phyloP scores from a whole-genome alignment of 805 yeast genomes.

The Candida qinlingensis region DNA sequence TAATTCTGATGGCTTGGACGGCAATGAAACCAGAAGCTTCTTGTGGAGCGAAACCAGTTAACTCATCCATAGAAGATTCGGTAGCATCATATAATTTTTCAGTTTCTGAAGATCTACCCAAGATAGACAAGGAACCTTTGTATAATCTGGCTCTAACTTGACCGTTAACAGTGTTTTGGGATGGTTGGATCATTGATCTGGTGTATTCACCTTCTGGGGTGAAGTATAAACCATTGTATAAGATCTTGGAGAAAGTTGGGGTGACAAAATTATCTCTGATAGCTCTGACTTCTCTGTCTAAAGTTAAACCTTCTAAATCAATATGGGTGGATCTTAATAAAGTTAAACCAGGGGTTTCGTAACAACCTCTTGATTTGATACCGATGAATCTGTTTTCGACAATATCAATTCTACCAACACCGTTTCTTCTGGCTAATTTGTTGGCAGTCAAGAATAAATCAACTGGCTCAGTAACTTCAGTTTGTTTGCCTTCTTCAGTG shows the following conservation, averaged over 20 bases:
- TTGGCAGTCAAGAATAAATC: conserved; percentile 91
- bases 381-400: conserved; percentile 99
- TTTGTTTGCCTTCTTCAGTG: conserved; percentile 49
- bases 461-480: conserved; percentile 75
- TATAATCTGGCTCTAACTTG: conserved; percentile 88
- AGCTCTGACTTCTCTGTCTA: conserved; percentile 97
- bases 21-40: conserved; percentile 97
- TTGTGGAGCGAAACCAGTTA: conserved; percentile 95
- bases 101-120: conserved; percentile 93
- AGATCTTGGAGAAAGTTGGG: conserved; percentile 79
- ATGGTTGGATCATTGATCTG: conserved; percentile 89
- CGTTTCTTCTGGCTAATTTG: conserved; percentile 95
- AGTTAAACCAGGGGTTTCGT: conserved; percentile 98
- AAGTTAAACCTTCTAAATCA: conserved; percentile 93
- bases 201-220: conserved; percentile 97
- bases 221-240: conserved; percentile 97
- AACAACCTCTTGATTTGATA: conserved; percentile 98
- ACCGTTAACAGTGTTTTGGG: conserved; percentile 94
- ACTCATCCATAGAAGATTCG: conserved; percentile 98
- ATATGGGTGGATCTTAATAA: conserved; percentile 89
- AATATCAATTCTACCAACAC: conserved; percentile 98
- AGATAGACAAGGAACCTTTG: conserved; percentile 79
- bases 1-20: conserved; percentile 96
- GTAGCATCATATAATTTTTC: conserved; percentile 97
- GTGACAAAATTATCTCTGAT: conserved; percentile 96